Conservation (phyloP, 139 green algal genomes). For the Tetraselmis striata region DNA sequence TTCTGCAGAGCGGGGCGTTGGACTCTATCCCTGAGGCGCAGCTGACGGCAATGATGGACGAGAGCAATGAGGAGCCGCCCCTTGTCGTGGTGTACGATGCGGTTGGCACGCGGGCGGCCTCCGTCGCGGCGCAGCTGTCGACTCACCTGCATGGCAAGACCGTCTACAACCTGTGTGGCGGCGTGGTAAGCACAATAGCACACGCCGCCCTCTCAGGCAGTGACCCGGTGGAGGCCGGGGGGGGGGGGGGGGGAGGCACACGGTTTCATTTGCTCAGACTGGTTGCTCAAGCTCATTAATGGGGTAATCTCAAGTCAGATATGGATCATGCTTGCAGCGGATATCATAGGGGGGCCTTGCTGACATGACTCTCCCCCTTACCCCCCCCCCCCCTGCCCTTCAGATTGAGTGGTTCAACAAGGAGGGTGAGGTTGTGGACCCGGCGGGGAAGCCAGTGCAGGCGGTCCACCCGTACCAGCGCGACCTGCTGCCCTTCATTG, state of each 20-base stretch:
- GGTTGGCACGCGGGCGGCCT: not conserved
- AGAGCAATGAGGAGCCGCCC: not conserved
- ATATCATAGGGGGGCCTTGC: no score
- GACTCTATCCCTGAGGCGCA: not conserved
- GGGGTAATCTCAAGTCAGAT: no score
- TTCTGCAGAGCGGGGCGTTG: not conserved
- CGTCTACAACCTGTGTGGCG: not conserved
- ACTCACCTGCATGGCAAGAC: not conserved
- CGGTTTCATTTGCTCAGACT: no score
- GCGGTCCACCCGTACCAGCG: not conserved
- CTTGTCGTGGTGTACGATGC: not conserved
- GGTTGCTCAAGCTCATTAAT: no score
- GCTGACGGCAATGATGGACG: not conserved
- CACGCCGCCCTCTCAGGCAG: no score
- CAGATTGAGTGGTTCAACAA: slow-evolving; percentile 1
- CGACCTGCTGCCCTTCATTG: not conserved
- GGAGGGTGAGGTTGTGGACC: not conserved
- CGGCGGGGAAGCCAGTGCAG: not conserved
- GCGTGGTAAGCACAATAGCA: not conserved
- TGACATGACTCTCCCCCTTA: no score
- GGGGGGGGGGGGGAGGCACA: no score
- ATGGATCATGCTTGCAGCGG: no score
- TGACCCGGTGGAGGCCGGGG: no score
- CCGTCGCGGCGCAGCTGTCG: not conserved
- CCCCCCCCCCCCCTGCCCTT: no score